Evolutionary conservation across 768 basidiomycete species (phyloP).

Genomic region (Leccinum boreale): DNA sequence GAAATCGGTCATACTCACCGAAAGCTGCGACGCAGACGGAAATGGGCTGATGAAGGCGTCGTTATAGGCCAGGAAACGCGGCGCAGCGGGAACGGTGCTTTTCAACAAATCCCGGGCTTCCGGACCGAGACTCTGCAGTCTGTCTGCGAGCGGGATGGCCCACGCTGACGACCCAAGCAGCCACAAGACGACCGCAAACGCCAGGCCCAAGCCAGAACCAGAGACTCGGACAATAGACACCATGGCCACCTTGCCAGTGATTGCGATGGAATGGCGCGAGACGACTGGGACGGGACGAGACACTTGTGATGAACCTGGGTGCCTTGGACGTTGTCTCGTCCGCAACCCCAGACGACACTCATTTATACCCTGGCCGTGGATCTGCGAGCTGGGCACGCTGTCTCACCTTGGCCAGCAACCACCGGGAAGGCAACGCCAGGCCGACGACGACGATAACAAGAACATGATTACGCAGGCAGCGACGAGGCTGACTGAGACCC

Average conservation of each 20-base stretch:
- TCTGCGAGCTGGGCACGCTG: background rate
- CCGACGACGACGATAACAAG: background rate
- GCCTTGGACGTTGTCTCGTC: background rate
- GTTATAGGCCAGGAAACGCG: background rate
- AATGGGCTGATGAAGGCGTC: background rate
- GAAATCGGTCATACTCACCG: background rate
- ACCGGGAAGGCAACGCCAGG: background rate
- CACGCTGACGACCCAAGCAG: background rate
- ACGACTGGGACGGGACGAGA: background rate
- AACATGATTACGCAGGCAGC: background rate
- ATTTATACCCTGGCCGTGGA: background rate
- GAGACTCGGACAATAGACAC: background rate
- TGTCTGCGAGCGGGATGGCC: background rate
- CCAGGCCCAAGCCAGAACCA: background rate
- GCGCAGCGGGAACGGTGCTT: background rate
- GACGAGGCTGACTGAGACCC: background rate
- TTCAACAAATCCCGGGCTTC: background rate
- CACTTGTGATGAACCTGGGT: background rate
- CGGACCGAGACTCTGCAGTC: background rate
- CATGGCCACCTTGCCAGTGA: background rate
- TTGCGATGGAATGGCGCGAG: background rate
- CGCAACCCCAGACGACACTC: background rate
- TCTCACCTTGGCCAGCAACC: background rate
- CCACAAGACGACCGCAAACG: background rate
- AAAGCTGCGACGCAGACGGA: background rate